Conservation (phyloP, 768 basidiomycete genomes). For the Terana coerulea region DNA sequence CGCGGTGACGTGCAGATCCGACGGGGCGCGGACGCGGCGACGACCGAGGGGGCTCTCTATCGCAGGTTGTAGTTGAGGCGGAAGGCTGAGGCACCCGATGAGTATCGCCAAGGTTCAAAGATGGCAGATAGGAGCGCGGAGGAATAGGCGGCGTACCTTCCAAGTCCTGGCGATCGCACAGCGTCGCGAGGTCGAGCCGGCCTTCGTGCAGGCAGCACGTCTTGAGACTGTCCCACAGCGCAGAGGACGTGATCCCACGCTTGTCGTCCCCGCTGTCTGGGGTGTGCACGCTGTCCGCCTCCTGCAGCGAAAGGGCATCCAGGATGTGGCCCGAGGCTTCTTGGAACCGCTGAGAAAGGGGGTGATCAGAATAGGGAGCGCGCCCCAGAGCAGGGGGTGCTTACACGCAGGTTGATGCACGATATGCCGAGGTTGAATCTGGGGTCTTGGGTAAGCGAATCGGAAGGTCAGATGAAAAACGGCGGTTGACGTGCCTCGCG, state of each 20-base stretch:
- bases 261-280: constrained; percentile 40
- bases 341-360: constrained; percentile 59
- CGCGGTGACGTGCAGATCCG: constrained; percentile 6
- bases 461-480: neutral
- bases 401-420: constrained; percentile 79
- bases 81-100: constrained; percentile 1
- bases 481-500: constrained; percentile 56
- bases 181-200: constrained; percentile 66
- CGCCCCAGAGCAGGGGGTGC: constrained; percentile 16
- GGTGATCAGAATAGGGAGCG: neutral
- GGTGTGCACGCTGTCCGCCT: constrained; percentile 71
- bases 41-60: neutral
- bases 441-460: neutral
- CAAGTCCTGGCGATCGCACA: constrained; percentile 72
- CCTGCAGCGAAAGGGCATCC: constrained; percentile 86
- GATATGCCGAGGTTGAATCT: constrained; percentile 95
- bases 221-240: constrained; percentile 87
- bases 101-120: neutral
- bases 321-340: constrained; percentile 86
- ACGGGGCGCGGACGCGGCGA: neutral
- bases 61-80: constrained; percentile 8
- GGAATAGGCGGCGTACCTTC: constrained; percentile 42
- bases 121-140: neutral
- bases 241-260: constrained; percentile 70
- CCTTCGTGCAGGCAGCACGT: constrained; percentile 81